A percentile compares a stretch with the other conserved stretches of the same genome.
Conservation (phyloP, 2,329 filamentous ascomycete genomes). For the Chaetomiaceae sp. region DNA sequence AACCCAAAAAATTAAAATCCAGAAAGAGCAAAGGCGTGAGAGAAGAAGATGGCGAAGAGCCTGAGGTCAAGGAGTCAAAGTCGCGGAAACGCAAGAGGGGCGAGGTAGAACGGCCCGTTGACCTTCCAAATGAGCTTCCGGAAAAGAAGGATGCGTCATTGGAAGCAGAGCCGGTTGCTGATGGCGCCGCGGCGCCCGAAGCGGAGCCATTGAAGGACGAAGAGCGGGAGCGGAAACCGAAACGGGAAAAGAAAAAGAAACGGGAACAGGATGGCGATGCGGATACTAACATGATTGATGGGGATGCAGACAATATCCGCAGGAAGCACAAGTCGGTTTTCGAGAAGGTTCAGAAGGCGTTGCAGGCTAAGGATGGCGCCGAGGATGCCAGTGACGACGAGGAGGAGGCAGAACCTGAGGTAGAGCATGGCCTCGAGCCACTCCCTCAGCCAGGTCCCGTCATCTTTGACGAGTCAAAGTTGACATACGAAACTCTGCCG, state of each 20-base stretch:
- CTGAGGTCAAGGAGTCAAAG: slow-evolving; percentile 5
- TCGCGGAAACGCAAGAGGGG: slow-evolving; percentile 9
- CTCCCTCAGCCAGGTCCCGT: slow-evolving; percentile 72
- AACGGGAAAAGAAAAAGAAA: slow-evolving; percentile 28
- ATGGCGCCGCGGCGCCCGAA: neutral
- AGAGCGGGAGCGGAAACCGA: slow-evolving; percentile 12
- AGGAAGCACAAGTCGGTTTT: slow-evolving; percentile 48
- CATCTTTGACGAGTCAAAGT: slow-evolving; percentile 51
- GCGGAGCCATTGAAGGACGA: neutral
- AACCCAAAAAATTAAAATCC: slow-evolving; percentile 13
- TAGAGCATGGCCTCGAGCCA: slow-evolving; percentile 68
- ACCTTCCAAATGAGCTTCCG: neutral
- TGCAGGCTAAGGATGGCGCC: slow-evolving; percentile 39
- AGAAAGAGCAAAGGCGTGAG: slow-evolving; percentile 8
- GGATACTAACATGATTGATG: slow-evolving; percentile 26
- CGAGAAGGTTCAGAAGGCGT: slow-evolving; percentile 52
- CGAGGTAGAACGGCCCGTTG: neutral
- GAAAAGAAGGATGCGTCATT: neutral
- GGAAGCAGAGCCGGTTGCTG: neutral
- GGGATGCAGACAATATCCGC: slow-evolving; percentile 27
- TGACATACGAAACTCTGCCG: slow-evolving; percentile 74
- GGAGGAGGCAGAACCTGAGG: slow-evolving; percentile 24
- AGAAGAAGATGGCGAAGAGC: neutral
- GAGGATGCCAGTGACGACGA: slow-evolving; percentile 31
- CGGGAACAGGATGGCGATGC: slow-evolving; percentile 28